Conservation (phyloP, 805 yeast species). For the Starmerella roubikii region DNA sequence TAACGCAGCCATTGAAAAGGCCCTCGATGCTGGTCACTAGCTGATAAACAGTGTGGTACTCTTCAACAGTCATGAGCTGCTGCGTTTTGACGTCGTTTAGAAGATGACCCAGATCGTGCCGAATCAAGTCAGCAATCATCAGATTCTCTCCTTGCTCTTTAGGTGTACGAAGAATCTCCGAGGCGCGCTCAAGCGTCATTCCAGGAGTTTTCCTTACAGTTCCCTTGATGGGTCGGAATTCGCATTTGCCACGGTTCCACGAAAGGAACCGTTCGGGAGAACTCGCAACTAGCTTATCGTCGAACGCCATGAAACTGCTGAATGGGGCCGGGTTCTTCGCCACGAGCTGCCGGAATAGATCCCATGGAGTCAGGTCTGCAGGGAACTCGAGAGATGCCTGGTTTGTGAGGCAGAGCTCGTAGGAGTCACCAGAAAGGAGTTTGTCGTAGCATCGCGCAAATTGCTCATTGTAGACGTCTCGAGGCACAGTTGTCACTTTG, state of each 20-base stretch:
- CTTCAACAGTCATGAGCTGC: constrained; percentile 82
- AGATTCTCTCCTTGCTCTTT: constrained; percentile 92
- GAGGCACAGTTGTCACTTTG: not conserved
- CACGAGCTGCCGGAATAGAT: constrained; percentile 58
- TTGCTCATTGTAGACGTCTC: constrained; percentile 36
- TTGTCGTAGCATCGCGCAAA: constrained; percentile 53
- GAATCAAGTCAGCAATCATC: constrained; percentile 90
- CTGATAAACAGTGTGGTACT: constrained; percentile 81
- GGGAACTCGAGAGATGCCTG: constrained; percentile 50
- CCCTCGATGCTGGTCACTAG: constrained; percentile 84
- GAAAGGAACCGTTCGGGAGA: constrained; percentile 89
- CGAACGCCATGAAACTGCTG: constrained; percentile 65
- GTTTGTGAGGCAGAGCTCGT: constrained; percentile 81
- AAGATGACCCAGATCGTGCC: constrained; percentile 74
- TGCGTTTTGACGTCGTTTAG: constrained; percentile 54
- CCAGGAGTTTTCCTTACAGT: constrained; percentile 60
- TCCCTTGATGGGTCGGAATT: constrained; percentile 91
- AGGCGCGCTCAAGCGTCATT: constrained; percentile 46
- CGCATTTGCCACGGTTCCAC: constrained; percentile 54
- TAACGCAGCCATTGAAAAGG: constrained; percentile 29
- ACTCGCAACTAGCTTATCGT: constrained; percentile 56
- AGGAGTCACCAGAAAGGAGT: constrained; percentile 72
- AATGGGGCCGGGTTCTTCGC: constrained; percentile 82
- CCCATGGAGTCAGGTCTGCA: constrained; percentile 39
- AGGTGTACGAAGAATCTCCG: constrained; percentile 55